These are phyloP conservation scores for Fusarium citri DNA, from an alignment of 2,329 filamentous ascomycete species.

Conservation along the genomic window DNA sequence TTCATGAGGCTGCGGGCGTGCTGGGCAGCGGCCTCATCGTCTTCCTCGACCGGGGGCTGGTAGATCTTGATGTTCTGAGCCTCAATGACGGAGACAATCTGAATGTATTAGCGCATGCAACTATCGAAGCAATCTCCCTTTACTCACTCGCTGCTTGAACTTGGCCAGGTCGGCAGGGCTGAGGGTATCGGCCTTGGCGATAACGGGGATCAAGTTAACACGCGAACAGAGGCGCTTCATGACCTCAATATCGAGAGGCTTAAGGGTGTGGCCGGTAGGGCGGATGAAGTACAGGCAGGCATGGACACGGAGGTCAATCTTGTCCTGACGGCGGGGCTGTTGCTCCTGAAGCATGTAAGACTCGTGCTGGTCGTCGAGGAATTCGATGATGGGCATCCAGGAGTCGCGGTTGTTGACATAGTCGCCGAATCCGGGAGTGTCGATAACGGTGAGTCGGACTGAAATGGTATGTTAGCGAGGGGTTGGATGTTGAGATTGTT, in stretches of 20 bases:
- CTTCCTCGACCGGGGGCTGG: constrained; percentile 96
- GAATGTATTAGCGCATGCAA: constrained; percentile 18
- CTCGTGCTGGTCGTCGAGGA: constrained; percentile 99
- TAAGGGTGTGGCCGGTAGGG: constrained; percentile 96
- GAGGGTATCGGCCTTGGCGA: constrained; percentile 98
- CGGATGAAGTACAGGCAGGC: constrained; percentile 99
- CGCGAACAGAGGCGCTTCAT: constrained; percentile 99
- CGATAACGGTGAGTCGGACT: constrained; percentile 99
- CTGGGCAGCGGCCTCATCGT: constrained; percentile 94
- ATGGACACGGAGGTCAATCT: constrained; percentile 99
- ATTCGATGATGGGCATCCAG: constrained; percentile 99
- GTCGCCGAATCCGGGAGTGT: constrained; percentile 98
- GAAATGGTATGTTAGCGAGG: constrained; percentile 40
- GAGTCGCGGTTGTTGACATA: constrained; percentile 99
- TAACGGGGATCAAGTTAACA: constrained; percentile 97
- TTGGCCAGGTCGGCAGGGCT: constrained; percentile 90
- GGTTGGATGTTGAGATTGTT: constrained; percentile 6
- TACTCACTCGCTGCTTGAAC: constrained; percentile 91
- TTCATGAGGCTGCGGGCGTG: constrained; percentile 95
- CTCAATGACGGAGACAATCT: constrained; percentile 96
- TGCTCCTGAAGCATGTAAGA: constrained; percentile 99
- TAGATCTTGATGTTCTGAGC: constrained; percentile 99
- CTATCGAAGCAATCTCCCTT: neutral
- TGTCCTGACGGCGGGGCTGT: constrained; percentile 96
- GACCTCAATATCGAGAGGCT: constrained; percentile 98